Percentiles rank a stretch among this genome's conserved stretches.
Conservation (phyloP, 2,329 filamentous ascomycete genomes). For the Trichoderma pleuroti region DNA sequence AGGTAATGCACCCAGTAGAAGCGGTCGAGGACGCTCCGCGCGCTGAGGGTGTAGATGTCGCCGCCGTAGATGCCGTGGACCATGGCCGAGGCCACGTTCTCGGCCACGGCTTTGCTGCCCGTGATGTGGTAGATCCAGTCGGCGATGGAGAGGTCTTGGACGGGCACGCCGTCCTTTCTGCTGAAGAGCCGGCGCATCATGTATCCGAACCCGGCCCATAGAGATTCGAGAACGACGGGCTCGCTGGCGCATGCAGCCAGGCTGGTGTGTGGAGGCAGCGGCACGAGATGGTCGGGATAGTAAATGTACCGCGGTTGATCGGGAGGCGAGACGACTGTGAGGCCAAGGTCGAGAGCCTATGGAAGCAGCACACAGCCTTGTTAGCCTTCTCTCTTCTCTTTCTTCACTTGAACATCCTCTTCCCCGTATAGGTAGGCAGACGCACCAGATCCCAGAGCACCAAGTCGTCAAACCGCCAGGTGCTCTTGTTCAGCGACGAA, state of each 20-base stretch:
- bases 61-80: conserved; percentile 92
- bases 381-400: background rate
- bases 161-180: conserved; percentile 22
- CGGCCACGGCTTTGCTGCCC: conserved; percentile 43
- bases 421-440: background rate
- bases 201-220: conserved; percentile 29
- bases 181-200: conserved; percentile 24
- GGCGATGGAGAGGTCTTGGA: conserved; percentile 34
- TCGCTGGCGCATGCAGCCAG: conserved; percentile 30
- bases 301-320: conserved; percentile 67
- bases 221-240: conserved; percentile 33
- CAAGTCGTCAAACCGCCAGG: conserved; percentile 54
- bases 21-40: conserved; percentile 51
- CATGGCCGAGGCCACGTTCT: conserved; percentile 72
- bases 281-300: conserved; percentile 69
- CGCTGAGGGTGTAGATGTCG: conserved; percentile 77
- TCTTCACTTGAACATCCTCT: background rate
- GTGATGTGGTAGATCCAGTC: conserved; percentile 36
- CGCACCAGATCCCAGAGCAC: conserved; percentile 69
- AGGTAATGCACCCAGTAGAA: conserved; percentile 33
- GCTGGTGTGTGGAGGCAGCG: conserved; percentile 30
- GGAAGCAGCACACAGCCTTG: background rate
- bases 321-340: conserved; percentile 49
- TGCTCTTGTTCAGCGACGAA: conserved; percentile 46
- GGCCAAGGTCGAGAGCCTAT: conserved; percentile 36